Base-by-base conservation (phyloP, 495 filamentous ascomycete species). In the Aspergillus taichungensis region DNA sequence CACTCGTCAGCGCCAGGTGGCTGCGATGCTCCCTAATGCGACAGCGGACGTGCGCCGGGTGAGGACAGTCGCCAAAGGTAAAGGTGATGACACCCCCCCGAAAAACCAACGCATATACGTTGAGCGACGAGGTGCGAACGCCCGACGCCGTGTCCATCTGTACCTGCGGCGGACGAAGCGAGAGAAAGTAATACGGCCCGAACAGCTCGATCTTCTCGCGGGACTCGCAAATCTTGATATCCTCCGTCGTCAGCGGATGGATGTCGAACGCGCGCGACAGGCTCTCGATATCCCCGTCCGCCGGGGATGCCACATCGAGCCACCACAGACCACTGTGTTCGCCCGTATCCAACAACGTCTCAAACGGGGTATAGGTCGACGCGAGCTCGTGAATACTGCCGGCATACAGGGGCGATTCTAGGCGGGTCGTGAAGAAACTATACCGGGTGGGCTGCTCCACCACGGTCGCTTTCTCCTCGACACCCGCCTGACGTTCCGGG, bases 201-300 rank as follows among this genome's bases (percentile, higher is more conserved):
- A 96, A 96, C 24, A 94, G 78, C 59, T 96, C 90, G 30, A 95
- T 90, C 68, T 96, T 95, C 66, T 96, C 89, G 10, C 89, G 85
- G 5, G 84, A 78, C 63, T 96, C 89, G 52, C 90, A 86, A 3
- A 80, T 85, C n/a, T 79, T 82, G 46, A 96, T 94, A 68, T 96
- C 89, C 64, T 96, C 90, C 6, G 82, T 82, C 3, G 90, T 95
- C 59, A 96, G 63, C 5, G 87, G 89, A 62, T 96, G 90, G 36
- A 95, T 81, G 6, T 80, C 80, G 56, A 96, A 94, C 6, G 87
- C 84, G 42, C 80, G 82, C 64, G 83, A 85, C 38, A 96, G 72
- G 6, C 76, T 78, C 34, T 82, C 80, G 28, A 92, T 80, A 57
- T 95, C 90, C 37, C 88, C 85, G 53, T 88, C 82, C 6, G 82